These are phyloP conservation scores for Phytopythium litorale DNA, from an alignment of 352 stramenopile species.

Conservation along the genomic window DNA sequence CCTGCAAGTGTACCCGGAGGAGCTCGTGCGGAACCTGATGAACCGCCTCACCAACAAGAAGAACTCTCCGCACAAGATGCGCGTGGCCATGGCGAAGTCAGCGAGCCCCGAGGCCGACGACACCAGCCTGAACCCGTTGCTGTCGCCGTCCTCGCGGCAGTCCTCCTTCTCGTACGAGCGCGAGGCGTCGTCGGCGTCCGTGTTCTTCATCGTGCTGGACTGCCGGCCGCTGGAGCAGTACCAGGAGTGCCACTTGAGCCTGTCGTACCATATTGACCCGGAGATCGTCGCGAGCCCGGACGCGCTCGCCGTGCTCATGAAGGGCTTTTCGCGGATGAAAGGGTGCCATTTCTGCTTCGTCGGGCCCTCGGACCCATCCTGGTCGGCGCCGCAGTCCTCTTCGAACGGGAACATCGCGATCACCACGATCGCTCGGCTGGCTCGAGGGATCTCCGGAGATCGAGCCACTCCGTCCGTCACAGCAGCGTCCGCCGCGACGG, in stretches of 20 bases:
- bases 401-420: conserved; percentile 33
- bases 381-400: conserved; percentile 13
- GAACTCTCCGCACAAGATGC: conserved; percentile 5
- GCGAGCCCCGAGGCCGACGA: background rate
- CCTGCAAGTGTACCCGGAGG: conserved; percentile 78
- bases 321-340: conserved; percentile 84
- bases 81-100: background rate
- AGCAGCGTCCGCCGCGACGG: conserved; percentile 1
- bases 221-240: conserved; percentile 76
- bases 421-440: conserved; percentile 52
- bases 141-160: conserved; percentile 19
- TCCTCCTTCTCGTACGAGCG: conserved; percentile 36
- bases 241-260: conserved; percentile 70
- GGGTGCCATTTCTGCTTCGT: conserved; percentile 89
- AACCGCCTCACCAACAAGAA: conserved; percentile 41
- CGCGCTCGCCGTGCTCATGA: conserved; percentile 67
- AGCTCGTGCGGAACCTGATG: conserved; percentile 75
- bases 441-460: conserved; percentile 59
- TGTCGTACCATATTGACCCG: conserved; percentile 87
- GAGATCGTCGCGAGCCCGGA: conserved; percentile 69
- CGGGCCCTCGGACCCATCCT: conserved; percentile 40
- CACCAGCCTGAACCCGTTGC: conserved; percentile 27
- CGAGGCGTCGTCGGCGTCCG: conserved; percentile 29
- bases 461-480: conserved; percentile 11
- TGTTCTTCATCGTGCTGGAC: conserved; percentile 83